Conservation (phyloP, 768 basidiomycete genomes). For the Pulveroboletus sp. region DNA sequence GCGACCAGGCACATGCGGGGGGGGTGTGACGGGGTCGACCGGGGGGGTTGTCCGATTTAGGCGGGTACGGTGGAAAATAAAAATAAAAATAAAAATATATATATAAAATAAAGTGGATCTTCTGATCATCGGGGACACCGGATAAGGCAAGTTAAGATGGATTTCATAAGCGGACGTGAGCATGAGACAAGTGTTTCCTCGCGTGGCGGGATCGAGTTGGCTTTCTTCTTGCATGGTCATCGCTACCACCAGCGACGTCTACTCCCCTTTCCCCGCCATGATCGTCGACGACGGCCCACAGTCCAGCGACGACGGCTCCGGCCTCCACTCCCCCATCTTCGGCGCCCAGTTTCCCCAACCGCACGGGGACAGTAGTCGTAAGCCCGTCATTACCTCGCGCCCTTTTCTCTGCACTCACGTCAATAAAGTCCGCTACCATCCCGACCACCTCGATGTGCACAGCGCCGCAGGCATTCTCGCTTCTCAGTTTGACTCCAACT, state of each 20-base stretch:
- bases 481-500: conserved; percentile 47
- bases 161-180: conserved; percentile 41
- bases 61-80: conserved; percentile 14
- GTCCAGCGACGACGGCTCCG: conserved; percentile 74
- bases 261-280: conserved; percentile 52
- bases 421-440: conserved; percentile 71
- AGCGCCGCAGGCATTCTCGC: conserved; percentile 44
- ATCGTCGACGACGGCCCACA: conserved; percentile 61
- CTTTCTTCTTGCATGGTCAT: conserved; percentile 49
- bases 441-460: conserved; percentile 41
- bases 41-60: conserved; percentile 26
- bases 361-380: conserved; percentile 44
- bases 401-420: conserved; percentile 39
- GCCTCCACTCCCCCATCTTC: conserved; percentile 69
- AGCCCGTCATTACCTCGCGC: conserved; percentile 42
- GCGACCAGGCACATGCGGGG: conserved; percentile 31
- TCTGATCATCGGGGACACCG: conserved; percentile 29
- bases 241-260: conserved; percentile 50
- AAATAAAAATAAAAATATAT: not conserved
- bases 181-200: conserved; percentile 37
- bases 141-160: conserved; percentile 25
- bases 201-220: conserved; percentile 35
- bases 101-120: conserved; percentile 18
- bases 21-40: conserved; percentile 20
- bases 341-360: conserved; percentile 42